A percentile compares a stretch with the other conserved stretches of the same genome.
Evolutionary conservation across 2,329 filamentous ascomycete genomes (phyloP).

Genomic region (Cercospora zeae-maydis): DNA sequence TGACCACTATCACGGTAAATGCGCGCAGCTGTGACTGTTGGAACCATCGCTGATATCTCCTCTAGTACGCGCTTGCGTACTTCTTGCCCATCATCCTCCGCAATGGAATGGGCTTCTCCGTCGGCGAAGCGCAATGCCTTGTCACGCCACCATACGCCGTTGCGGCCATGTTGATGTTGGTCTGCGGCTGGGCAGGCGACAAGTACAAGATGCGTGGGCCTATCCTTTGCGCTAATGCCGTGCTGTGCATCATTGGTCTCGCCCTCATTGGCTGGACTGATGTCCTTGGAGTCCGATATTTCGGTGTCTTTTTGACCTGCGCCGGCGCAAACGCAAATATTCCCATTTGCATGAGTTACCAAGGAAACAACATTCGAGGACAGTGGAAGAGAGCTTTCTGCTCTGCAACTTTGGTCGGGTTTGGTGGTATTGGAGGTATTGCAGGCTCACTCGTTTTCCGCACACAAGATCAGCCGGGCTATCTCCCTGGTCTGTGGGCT

Average conservation of each 20-base stretch:
- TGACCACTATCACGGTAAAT: conserved; percentile 58
- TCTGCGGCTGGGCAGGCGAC: conserved; percentile 30
- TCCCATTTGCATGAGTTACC: conserved; percentile 69
- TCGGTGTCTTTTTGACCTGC: conserved; percentile 72
- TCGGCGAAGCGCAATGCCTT: conserved; percentile 30
- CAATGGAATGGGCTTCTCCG: conserved; percentile 32
- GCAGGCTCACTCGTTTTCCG: conserved; percentile 22
- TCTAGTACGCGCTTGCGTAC: conserved; percentile 65
- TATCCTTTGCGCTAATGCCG: conserved; percentile 30
- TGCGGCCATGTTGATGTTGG: conserved; percentile 34
- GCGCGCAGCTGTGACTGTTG: not conserved
- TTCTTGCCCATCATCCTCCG: conserved; percentile 41
- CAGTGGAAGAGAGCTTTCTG: conserved; percentile 83
- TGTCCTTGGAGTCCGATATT: conserved; percentile 47
- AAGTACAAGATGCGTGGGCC: conserved; percentile 32
- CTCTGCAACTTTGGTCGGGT: conserved; percentile 69
- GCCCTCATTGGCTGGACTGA: conserved; percentile 29
- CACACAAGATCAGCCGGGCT: conserved; percentile 24
- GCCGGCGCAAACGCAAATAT: conserved; percentile 75
- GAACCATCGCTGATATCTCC: not conserved
- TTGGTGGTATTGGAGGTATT: conserved; percentile 49
- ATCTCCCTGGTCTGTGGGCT: conserved; percentile 27
- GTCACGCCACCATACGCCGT: conserved; percentile 37
- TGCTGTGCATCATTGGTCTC: conserved; percentile 30
- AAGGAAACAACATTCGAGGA: conserved; percentile 81